Evolutionary conservation across 2,329 filamentous ascomycete species (phyloP), one percentile per base, ranked within the genome.

Genomic region (Elsinoe perseae): DNA sequence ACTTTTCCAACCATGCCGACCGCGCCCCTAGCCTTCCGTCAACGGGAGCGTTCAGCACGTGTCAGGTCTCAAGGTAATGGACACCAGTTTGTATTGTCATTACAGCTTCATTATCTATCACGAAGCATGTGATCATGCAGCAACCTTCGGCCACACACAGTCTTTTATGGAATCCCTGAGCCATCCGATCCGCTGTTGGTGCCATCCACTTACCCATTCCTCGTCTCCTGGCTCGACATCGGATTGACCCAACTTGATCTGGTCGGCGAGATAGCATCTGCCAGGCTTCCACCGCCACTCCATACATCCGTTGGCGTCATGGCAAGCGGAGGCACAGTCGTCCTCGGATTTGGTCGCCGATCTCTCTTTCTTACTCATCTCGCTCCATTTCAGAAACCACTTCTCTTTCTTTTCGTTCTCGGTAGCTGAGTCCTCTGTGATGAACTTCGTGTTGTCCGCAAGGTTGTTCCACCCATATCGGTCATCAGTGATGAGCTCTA

Each of bases 211-310:
- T 12, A 56, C 63, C 67, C 67, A 69, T 38, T 64, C 61, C 34
- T 64, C 60, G 4, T 53, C 56, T 40, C 64, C 62, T 20, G 58
- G 53, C 57, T 67, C 66, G 6, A 44, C 40, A 53, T 70, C 67
- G 21, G 61, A 64, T 27, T 61, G 62, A n/a, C 68, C 68, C 20
- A 69, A 64, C 2, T 66, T 59, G 2, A 69, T 59, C 8, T 66
- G 64, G 27, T 62, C 57, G 6, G 65, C 68, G 54, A 70, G 46
- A 44, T 68, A 61, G 58, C 68, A 70, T 20, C 66, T 59, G 3
- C 66, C 68, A 3, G 66, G 63, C 50, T 61, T 60, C 43, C 60
- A 68, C 67, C 68, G 68, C 66, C 66, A 70, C 58, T 69, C 67
- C n/a, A 69, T 58, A 38, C 68, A 70, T 6, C 64, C 56, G 1